These are phyloP conservation scores for Piromyces finnis DNA, from an alignment of 192 early-diverging fungal species.

Conservation along the genomic window DNA sequence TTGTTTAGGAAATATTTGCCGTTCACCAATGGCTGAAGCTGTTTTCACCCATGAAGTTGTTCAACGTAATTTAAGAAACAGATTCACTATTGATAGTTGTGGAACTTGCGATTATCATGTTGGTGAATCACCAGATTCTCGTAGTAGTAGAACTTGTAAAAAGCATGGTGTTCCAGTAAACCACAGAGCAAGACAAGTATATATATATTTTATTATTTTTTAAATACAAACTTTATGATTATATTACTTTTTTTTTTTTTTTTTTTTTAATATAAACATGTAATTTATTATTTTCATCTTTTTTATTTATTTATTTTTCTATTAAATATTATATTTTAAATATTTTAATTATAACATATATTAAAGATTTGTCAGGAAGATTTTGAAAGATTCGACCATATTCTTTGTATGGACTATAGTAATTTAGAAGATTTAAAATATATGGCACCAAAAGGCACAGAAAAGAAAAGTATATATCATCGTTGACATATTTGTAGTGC, in stretches of 20 bases:
- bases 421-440: background rate
- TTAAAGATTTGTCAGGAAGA: slow-evolving; percentile 29
- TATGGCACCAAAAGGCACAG: background rate
- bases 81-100: slow-evolving; percentile 65
- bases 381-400: slow-evolving; percentile 58
- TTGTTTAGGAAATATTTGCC: slow-evolving; percentile 71
- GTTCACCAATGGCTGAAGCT: slow-evolving; percentile 82
- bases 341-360: no score
- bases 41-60: slow-evolving; percentile 65
- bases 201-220: no score
- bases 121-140: slow-evolving; percentile 49
- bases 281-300: no score
- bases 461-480: background rate
- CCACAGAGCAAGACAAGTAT: slow-evolving; percentile 54
- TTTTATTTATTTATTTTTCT: no score
- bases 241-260: no score
- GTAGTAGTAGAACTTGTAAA: slow-evolving; percentile 46
- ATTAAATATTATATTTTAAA: no score
- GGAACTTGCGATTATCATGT: slow-evolving; percentile 75
- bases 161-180: slow-evolving; percentile 53
- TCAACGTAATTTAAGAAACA: slow-evolving; percentile 21
- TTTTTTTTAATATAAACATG: no score
- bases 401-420: slow-evolving; percentile 78
- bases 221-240: no score
- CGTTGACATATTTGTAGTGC: no score